These are phyloP conservation scores for Hypoxylon perforatum DNA, from an alignment of 495 filamentous ascomycete species.

Conservation along the genomic window DNA sequence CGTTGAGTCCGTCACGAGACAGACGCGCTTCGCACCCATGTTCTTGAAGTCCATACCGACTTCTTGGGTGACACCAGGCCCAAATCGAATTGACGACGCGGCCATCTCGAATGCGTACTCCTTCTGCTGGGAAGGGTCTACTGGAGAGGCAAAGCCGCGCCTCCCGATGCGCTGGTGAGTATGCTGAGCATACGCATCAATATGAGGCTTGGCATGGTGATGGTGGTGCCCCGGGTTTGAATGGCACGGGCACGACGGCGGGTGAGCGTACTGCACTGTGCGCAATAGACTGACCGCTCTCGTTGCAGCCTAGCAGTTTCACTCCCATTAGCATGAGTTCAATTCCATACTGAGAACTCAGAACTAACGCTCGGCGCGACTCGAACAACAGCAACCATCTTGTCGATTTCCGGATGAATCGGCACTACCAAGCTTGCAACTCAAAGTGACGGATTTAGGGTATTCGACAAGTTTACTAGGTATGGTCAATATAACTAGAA, in stretches of 20 bases:
- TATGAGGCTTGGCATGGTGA: constrained; percentile 62
- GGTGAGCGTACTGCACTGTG: constrained; percentile 90
- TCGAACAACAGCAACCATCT: constrained; percentile 67
- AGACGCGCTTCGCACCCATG: constrained; percentile 84
- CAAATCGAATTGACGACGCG: constrained; percentile 91
- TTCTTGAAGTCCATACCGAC: constrained; percentile 99
- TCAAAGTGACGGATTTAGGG: not conserved
- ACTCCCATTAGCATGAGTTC: constrained; percentile 29
- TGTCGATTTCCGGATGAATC: constrained; percentile 14
- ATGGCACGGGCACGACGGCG: constrained; percentile 92
- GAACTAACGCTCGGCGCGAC: constrained; percentile 64
- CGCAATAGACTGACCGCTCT: constrained; percentile 85
- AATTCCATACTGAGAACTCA: not conserved
- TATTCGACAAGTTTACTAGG: not conserved
- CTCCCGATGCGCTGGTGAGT: constrained; percentile 55
- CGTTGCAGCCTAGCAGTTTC: constrained; percentile 68
- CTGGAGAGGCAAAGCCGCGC: constrained; percentile 74
- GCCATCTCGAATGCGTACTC: constrained; percentile 99
- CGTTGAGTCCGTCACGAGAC: constrained; percentile 87
- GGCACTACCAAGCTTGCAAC: not conserved
- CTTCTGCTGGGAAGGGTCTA: constrained; percentile 77
- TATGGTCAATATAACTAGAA: not conserved
- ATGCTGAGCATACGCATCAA: constrained; percentile 65
- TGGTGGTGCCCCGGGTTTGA: constrained; percentile 82
- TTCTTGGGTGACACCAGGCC: constrained; percentile 91